Evolutionary conservation across 306 rosid species (phyloP), one percentile per base, ranked within the genome.

Genomic region (Dryas octopetala): DNA sequence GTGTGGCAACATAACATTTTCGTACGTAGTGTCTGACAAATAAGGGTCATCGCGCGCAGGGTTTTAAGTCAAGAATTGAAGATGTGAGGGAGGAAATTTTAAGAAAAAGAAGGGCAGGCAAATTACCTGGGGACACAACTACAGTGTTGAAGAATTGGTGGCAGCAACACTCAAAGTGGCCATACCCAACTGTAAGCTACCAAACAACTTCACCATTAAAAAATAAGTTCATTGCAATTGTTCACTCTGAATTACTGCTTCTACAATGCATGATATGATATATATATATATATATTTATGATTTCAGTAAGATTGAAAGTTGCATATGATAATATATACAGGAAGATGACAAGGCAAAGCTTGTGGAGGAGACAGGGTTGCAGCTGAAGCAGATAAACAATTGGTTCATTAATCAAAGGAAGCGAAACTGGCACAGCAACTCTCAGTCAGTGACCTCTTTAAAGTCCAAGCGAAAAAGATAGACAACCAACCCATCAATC

Each of bases 291-390:
- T 59, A 6, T 23, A 23, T 23, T 23, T 23, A 23, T 23, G 23
- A 59, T 59, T 23, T 10, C 15, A 59, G n/a, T 19, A 3, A 16
- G 11, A 62, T 13, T 62, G 47, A 13, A 62, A 38, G 10, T 5
- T 49, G 12, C 55, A 7, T 6, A 46, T 64, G 5, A n/a, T 67
- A 6, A 28, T 40, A 41, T 16, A 52, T 40, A 14, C 86, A 95
- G 99, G 99, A 96, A 83, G 99, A 96, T 74, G 99, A 96, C 85
- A 96, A 96, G 88, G 98, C 96, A 61, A 96, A 92, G 78, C 99
- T 96, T 0, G 99, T 96, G 74, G 99, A 96, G 79, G 99, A 96
- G 79, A 96, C 99, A 72, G 99, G 99, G 6, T 70, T 96, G 91
- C 99, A 96, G 88, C 92, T 96, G 83, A 96, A 96, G 86, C 99